Conservation (phyloP, 2,329 filamentous ascomycete genomes). For the Colletotrichum caudatum region DNA sequence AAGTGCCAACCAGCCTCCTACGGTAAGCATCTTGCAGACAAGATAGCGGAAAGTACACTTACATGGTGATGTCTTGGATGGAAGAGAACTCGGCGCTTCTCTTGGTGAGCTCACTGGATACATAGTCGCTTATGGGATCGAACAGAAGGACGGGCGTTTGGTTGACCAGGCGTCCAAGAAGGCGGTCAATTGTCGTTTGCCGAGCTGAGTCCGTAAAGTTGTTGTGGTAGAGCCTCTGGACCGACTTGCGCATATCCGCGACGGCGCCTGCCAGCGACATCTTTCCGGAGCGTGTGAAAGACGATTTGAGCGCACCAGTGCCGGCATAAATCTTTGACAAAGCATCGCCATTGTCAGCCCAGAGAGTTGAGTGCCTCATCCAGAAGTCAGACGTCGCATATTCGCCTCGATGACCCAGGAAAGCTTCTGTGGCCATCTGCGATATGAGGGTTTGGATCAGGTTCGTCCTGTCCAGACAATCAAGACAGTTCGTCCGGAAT, state of each 20-base stretch:
- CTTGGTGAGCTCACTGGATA: slow-evolving; percentile 79
- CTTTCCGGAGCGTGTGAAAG: slow-evolving; percentile 93
- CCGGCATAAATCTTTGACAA: slow-evolving; percentile 96
- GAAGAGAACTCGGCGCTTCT: slow-evolving; percentile 80
- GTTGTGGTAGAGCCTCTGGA: slow-evolving; percentile 94
- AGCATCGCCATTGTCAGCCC: slow-evolving; percentile 97
- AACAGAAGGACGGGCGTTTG: slow-evolving; percentile 87
- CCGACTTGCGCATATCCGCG: slow-evolving; percentile 95
- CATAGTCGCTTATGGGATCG: slow-evolving; percentile 94
- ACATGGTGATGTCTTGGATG: slow-evolving; percentile 80
- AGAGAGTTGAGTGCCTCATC: slow-evolving; percentile 90
- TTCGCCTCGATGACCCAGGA: slow-evolving; percentile 79
- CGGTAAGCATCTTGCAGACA: slow-evolving; percentile 43
- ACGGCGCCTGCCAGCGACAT: slow-evolving; percentile 95
- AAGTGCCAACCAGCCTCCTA: slow-evolving; percentile 78
- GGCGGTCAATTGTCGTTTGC: slow-evolving; percentile 94
- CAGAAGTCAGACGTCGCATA: slow-evolving; percentile 84
- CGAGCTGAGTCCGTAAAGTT: slow-evolving; percentile 95
- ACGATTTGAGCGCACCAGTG: slow-evolving; percentile 94
- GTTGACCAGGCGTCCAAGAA: slow-evolving; percentile 86
- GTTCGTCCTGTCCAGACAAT: slow-evolving; percentile 96
- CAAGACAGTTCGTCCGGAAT: slow-evolving; percentile 95
- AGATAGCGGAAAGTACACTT: slow-evolving; percentile 49
- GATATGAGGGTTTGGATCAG: slow-evolving; percentile 96
- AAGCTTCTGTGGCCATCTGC: slow-evolving; percentile 89